phyloP scores from a whole-genome alignment of 495 filamentous ascomycete genomes.

The Penicillium fimorum region DNA sequence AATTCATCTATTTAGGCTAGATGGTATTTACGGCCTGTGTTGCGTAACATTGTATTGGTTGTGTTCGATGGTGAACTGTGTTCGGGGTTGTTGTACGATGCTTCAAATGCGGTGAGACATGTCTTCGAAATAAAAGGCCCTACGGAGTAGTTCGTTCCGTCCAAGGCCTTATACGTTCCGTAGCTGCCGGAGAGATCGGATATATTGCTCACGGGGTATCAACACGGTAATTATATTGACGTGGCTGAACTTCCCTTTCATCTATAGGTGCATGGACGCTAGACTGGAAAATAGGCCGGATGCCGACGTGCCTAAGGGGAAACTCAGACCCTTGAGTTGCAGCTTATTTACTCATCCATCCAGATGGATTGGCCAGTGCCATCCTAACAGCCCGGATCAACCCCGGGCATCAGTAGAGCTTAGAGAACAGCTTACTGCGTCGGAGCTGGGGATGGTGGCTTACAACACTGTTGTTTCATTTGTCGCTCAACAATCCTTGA shows the following conservation, averaged over 20 bases:
- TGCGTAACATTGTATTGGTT: neutral
- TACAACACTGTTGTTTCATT: constrained; percentile 22
- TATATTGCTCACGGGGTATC: neutral
- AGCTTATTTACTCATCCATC: constrained; percentile 2
- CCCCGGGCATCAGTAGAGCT: neutral
- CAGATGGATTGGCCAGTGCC: neutral
- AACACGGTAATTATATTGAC: neutral
- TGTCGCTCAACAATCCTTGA: constrained; percentile 23
- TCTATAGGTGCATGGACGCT: neutral
- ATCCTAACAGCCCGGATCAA: neutral
- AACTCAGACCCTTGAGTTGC: constrained; percentile 3
- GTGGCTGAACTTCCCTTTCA: neutral
- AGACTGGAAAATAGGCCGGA: constrained; percentile 3
- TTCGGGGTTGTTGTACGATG: constrained; percentile 5
- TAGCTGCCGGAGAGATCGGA: neutral
- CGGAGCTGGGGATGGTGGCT: constrained; percentile 12
- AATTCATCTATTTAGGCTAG: neutral
- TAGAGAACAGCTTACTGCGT: constrained; percentile 6
- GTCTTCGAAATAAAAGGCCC: neutral
- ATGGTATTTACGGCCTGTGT: neutral
- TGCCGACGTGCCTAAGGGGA: neutral
- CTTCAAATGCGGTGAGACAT: constrained; percentile 1
- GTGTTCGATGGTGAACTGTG: neutral
- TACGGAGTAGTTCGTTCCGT: neutral
- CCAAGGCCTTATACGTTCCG: too few relatives aligned